phyloP scores from a whole-genome alignment of 805 yeast genomes.

The Cyberlindnera japonica region DNA sequence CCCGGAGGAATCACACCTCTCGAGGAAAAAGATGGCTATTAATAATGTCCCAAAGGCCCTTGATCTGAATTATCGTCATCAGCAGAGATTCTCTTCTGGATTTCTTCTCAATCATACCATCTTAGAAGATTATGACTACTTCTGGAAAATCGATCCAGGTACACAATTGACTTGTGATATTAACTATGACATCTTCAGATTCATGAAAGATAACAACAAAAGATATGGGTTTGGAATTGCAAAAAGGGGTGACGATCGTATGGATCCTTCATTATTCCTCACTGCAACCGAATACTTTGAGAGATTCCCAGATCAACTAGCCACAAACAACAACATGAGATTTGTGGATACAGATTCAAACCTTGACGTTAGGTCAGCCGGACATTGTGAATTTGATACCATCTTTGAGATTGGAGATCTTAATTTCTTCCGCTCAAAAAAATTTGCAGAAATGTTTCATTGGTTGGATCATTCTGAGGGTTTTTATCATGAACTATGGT shows the following conservation, averaged over 20 bases:
- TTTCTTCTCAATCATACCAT: constrained; percentile 59
- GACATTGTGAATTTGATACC: constrained; percentile 69
- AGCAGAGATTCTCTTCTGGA: constrained; percentile 43
- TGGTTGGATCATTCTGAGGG: constrained; percentile 66
- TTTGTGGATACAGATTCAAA: constrained; percentile 57
- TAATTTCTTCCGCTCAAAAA: constrained; percentile 55
- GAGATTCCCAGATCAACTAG: constrained; percentile 34
- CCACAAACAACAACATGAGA: constrained; percentile 43
- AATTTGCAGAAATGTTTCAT: constrained; percentile 54
- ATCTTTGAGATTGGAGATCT: constrained; percentile 69
- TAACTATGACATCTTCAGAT: constrained; percentile 59
- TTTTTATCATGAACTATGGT: constrained; percentile 82
- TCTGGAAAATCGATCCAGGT: constrained; percentile 74
- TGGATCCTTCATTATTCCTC: constrained; percentile 61
- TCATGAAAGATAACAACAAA: constrained; percentile 49
- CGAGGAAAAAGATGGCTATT: constrained; percentile 38
- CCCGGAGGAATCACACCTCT: constrained; percentile 38
- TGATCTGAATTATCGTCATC: constrained; percentile 59
- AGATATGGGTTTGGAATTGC: constrained; percentile 61
- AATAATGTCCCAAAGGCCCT: constrained; percentile 49
- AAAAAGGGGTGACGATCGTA: constrained; percentile 48
- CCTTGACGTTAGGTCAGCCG: constrained; percentile 39
- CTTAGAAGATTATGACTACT: constrained; percentile 54
- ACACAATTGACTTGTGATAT: constrained; percentile 55
- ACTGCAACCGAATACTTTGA: constrained; percentile 41